Evolutionary conservation across 176 grass and related monocot genomes (phyloP).

Genomic region (Avena sativa): DNA sequence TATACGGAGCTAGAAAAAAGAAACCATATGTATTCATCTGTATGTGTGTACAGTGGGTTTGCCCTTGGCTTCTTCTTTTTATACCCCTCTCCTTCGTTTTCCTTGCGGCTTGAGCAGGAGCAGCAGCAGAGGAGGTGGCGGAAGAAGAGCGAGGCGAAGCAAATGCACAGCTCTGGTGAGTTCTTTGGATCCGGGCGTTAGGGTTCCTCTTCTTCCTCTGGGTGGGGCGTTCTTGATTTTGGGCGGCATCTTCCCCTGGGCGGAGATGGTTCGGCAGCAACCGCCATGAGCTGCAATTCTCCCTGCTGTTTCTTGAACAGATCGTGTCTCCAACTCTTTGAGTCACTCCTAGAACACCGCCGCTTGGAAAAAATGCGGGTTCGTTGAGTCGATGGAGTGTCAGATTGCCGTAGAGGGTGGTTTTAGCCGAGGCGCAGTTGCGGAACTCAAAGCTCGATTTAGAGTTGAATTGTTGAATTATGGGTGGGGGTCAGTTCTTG

Average conservation of each 20-base stretch:
- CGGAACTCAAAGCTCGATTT: slow-evolving; percentile 22
- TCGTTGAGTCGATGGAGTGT: not conserved
- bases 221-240: slow-evolving; percentile 37
- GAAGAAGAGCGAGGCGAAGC: not conserved
- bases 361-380: slow-evolving; percentile 10
- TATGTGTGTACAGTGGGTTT: slow-evolving; percentile 19
- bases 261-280: slow-evolving; percentile 26
- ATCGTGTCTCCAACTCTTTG: not conserved
- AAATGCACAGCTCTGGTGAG: slow-evolving; percentile 58
- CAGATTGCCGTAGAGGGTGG: not conserved
- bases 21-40: slow-evolving; percentile 5
- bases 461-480: slow-evolving; percentile 46
- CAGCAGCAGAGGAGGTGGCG: not conserved
- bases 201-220: slow-evolving; percentile 9
- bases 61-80: slow-evolving; percentile 53
- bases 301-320: slow-evolving; percentile 21
- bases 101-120: slow-evolving; percentile 43
- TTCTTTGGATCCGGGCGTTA: slow-evolving; percentile 51
- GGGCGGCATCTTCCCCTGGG: not conserved
- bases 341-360: not conserved
- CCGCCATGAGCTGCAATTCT: slow-evolving; percentile 25
- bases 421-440: slow-evolving; percentile 34
- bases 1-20: slow-evolving; percentile 16
- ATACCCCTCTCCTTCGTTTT: slow-evolving; percentile 52
- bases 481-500: slow-evolving; percentile 25